A percentile compares a stretch with the other conserved stretches of the same genome.
Conservation (phyloP, 805 yeast species). For the Wickerhamiella kazuoi region DNA sequence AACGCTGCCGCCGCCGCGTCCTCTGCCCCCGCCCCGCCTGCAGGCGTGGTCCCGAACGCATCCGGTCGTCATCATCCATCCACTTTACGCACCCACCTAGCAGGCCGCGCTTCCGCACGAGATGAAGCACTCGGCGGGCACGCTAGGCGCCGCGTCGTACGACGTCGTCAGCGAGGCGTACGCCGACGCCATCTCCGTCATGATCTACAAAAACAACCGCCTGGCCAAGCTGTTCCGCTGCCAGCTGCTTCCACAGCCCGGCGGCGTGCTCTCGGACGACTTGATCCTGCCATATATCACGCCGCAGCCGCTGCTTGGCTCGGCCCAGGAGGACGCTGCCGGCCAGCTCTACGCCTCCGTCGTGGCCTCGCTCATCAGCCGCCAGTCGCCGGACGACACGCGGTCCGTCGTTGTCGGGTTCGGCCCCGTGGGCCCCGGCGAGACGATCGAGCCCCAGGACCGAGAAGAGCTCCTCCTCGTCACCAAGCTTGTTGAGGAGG, state of each 20-base stretch:
- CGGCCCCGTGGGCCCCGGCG: conserved; percentile 16
- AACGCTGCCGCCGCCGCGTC: too few species aligned
- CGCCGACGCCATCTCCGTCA: conserved; percentile 18
- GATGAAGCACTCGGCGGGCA: conserved; percentile 4
- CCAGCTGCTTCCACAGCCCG: conserved; percentile 13
- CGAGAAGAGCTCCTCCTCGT: conserved; percentile 18
- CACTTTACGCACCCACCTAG: too few species aligned
- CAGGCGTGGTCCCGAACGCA: too few species aligned
- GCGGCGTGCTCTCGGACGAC: conserved; percentile 6
- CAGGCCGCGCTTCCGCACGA: neutral
- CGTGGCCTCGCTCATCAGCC: conserved; percentile 18
- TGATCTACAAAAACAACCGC: conserved; percentile 18
- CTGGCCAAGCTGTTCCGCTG: conserved; percentile 15
- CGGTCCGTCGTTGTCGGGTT: conserved; percentile 20
- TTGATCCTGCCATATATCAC: conserved; percentile 10
- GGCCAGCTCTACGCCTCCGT: conserved; percentile 19
- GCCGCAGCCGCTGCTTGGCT: conserved; percentile 13
- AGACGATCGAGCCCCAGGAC: conserved; percentile 12
- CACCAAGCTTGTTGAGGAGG: conserved; percentile 16
- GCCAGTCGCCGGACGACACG: conserved; percentile 19
- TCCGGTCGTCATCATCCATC: too few species aligned
- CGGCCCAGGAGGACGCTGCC: conserved; percentile 12
- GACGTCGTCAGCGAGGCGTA: conserved; percentile 18
- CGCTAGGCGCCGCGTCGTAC: conserved; percentile 11
- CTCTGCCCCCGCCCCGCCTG: too few species aligned